Conservation (phyloP, 495 filamentous ascomycete genomes). For the Penicillium maclennaniae region DNA sequence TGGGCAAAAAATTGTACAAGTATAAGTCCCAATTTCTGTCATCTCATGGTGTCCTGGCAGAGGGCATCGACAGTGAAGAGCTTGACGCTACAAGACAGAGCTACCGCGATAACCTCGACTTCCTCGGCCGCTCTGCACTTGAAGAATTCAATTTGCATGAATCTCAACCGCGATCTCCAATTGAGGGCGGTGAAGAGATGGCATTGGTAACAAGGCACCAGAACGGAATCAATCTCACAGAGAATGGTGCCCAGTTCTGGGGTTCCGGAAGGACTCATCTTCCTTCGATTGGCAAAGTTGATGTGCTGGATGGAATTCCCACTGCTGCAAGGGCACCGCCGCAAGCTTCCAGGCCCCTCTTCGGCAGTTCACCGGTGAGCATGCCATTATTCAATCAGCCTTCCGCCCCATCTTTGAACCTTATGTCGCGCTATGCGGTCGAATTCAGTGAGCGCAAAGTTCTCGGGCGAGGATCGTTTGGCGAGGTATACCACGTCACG, state of each 20-base stretch:
- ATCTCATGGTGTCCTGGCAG: slow-evolving; percentile 38
- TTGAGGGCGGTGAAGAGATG: slow-evolving; percentile 19
- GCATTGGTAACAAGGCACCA: slow-evolving; percentile 18
- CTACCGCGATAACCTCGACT: slow-evolving; percentile 43
- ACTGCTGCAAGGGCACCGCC: slow-evolving; percentile 19
- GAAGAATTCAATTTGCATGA: slow-evolving; percentile 33
- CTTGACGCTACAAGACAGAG: slow-evolving; percentile 33
- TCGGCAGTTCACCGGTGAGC: slow-evolving; percentile 35
- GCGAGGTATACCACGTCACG: slow-evolving; percentile 49
- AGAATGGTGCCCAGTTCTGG: slow-evolving; percentile 10
- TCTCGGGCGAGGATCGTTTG: slow-evolving; percentile 51
- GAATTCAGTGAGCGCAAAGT: slow-evolving; percentile 43
- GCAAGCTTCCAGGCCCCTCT: slow-evolving; percentile 23
- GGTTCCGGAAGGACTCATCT: slow-evolving; percentile 12
- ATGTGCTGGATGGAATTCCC: slow-evolving; percentile 23
- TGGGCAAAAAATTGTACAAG: slow-evolving; percentile 42
- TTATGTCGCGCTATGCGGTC: slow-evolving; percentile 38
- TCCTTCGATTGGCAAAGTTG: slow-evolving; percentile 15
- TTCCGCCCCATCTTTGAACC: slow-evolving; percentile 12
- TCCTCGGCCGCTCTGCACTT: slow-evolving; percentile 36
- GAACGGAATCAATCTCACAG: slow-evolving; percentile 3
- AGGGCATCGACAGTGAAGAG: slow-evolving; percentile 37
- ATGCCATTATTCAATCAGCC: slow-evolving; percentile 31
- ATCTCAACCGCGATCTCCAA: slow-evolving; percentile 7
- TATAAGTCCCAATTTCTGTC: slow-evolving; percentile 41